phyloP scores from a whole-genome alignment of 1,284 basidiomycete genomes.

The Ceratobasidium sp. region DNA sequence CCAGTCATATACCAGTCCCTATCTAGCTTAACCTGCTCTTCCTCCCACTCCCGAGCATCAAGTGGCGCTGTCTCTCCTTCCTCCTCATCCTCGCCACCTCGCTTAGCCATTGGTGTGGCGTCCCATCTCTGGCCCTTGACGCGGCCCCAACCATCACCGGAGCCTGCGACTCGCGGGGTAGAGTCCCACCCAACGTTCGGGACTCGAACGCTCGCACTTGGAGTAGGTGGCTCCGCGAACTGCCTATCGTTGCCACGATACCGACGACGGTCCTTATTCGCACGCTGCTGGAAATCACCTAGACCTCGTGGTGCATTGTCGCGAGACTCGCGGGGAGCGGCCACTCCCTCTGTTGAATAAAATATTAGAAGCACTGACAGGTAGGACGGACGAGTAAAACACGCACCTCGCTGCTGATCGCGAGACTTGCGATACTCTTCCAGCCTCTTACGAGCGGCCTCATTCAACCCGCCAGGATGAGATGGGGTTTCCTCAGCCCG shows the following conservation, averaged over 20 bases:
- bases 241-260: conserved; percentile 62
- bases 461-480: conserved; percentile 89
- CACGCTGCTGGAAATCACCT: conserved; percentile 75
- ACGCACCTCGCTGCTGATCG: conserved; percentile 74
- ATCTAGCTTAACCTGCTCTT: conserved; percentile 90
- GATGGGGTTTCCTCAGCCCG: conserved; percentile 92
- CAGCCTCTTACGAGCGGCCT: conserved; percentile 75
- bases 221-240: conserved; percentile 72
- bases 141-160: conserved; percentile 65
- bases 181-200: conserved; percentile 93
- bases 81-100: conserved; percentile 68
- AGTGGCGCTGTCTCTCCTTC: conserved; percentile 67
- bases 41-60: conserved; percentile 91
- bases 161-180: conserved; percentile 76
- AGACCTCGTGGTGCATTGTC: conserved; percentile 72
- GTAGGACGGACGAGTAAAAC: conserved; percentile 36
- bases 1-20: conserved; percentile 91
- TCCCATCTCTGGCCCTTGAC: conserved; percentile 80
- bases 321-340: conserved; percentile 66
- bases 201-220: conserved; percentile 75
- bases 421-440: conserved; percentile 80
- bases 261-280: conserved; percentile 69
- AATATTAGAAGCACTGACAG: conserved; percentile 1
- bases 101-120: conserved; percentile 79
- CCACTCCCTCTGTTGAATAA: conserved; percentile 68